Percentiles rank a stretch among this genome's conserved stretches.
phyloP scores from a whole-genome alignment of 2,329 filamentous ascomycete genomes.

The Chaetoscypha palmicola region DNA sequence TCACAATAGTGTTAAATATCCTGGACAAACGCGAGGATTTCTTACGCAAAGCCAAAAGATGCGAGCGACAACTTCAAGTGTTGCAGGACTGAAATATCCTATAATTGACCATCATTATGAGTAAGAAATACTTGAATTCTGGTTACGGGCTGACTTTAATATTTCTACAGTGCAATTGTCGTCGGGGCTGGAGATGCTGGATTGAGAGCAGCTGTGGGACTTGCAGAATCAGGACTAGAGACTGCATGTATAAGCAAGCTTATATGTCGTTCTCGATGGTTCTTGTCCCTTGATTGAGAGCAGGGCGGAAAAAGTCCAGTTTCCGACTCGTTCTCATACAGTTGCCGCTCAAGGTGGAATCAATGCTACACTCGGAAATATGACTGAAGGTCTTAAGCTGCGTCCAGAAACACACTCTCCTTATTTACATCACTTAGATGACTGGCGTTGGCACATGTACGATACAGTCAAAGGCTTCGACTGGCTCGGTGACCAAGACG shows the following conservation, averaged over 20 bases:
- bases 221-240: slow-evolving; percentile 57
- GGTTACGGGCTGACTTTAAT: too few relatives aligned
- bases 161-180: slow-evolving; percentile 24
- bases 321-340: slow-evolving; percentile 57
- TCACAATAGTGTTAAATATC: background rate
- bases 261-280: too few relatives aligned
- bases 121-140: slow-evolving; percentile 9
- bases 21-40: background rate
- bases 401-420: background rate
- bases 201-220: slow-evolving; percentile 55
- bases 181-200: slow-evolving; percentile 55
- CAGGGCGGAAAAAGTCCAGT: slow-evolving; percentile 30
- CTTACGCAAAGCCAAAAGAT: slow-evolving; percentile 1
- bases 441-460: slow-evolving; percentile 55
- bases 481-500: slow-evolving; percentile 53
- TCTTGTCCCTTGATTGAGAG: too few relatives aligned
- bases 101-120: slow-evolving; percentile 24
- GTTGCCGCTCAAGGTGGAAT: slow-evolving; percentile 63
- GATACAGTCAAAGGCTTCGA: slow-evolving; percentile 52
- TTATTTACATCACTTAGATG: slow-evolving; percentile 42
- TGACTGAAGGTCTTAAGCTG: slow-evolving; percentile 32
- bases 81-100: slow-evolving; percentile 10
- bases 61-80: slow-evolving; percentile 9
- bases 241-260: slow-evolving; percentile 59
- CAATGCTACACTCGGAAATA: slow-evolving; percentile 45